Conservation (phyloP, 2,329 filamentous ascomycete genomes). For the Hypoxylon sp. region DNA sequence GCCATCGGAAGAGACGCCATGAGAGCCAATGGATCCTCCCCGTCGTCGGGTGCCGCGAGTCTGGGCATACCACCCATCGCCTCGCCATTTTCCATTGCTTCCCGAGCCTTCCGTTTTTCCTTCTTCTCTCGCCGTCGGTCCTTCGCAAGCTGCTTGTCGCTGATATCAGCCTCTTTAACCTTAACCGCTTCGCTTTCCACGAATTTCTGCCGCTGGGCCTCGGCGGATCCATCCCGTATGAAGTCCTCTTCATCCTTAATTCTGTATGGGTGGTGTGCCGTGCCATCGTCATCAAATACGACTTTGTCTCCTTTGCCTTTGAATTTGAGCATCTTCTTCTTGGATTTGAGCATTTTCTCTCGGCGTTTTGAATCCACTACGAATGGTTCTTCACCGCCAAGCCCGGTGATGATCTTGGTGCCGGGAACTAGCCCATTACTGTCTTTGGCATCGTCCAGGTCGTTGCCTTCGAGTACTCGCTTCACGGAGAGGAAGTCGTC, state of each 20-base stretch:
- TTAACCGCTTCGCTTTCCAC: slow-evolving; percentile 79
- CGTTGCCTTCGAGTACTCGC: slow-evolving; percentile 81
- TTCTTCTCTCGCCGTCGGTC: slow-evolving; percentile 82
- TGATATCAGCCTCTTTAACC: slow-evolving; percentile 80
- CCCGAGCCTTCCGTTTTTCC: slow-evolving; percentile 77
- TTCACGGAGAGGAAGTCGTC: slow-evolving; percentile 91
- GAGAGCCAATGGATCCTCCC: slow-evolving; percentile 68
- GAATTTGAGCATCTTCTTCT: slow-evolving; percentile 93
- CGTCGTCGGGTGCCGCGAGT: slow-evolving; percentile 57
- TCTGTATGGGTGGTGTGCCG: slow-evolving; percentile 86
- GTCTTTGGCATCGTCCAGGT: slow-evolving; percentile 65
- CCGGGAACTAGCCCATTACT: slow-evolving; percentile 58
- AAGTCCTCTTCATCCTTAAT: slow-evolving; percentile 89
- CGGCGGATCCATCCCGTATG: slow-evolving; percentile 77
- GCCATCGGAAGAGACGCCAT: slow-evolving; percentile 68
- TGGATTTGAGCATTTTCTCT: slow-evolving; percentile 94
- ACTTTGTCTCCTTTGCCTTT: slow-evolving; percentile 88
- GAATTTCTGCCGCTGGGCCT: slow-evolving; percentile 81
- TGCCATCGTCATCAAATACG: slow-evolving; percentile 92
- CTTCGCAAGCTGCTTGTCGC: slow-evolving; percentile 84
- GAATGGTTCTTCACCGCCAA: slow-evolving; percentile 78
- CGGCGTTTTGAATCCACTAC: slow-evolving; percentile 94
- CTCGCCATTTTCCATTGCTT: slow-evolving; percentile 62
- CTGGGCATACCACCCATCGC: slow-evolving; percentile 52
- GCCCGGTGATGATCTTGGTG: slow-evolving; percentile 73